Evolutionary conservation across 345 rosid genomes (phyloP).

Genomic region (Punica granatum): DNA sequence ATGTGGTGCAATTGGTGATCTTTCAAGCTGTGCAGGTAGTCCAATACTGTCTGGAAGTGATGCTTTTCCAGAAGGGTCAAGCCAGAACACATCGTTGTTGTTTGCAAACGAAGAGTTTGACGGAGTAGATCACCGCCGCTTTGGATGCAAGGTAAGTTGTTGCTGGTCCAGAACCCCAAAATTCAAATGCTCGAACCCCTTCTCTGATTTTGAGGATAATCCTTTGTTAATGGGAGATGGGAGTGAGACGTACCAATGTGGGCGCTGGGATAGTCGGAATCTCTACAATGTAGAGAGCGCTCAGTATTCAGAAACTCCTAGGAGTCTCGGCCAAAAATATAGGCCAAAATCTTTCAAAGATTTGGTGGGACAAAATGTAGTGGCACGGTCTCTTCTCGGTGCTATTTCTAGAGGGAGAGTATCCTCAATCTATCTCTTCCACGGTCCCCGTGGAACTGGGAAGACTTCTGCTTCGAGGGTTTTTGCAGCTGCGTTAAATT

Average conservation of each 20-base stretch:
- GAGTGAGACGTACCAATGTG: constrained; percentile 18
- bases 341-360: constrained; percentile 73
- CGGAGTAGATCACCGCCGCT: constrained; percentile 22
- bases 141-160: constrained; percentile 64
- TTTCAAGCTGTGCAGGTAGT: constrained; percentile 45
- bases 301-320: constrained; percentile 36
- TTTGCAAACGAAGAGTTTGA: constrained; percentile 46
- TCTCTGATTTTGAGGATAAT: constrained; percentile 57
- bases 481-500: constrained; percentile 89
- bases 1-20: constrained; percentile 39
- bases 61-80: constrained; percentile 30
- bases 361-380: constrained; percentile 79
- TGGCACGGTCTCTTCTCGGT: constrained; percentile 64
- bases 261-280: constrained; percentile 26
- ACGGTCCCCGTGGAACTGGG: constrained; percentile 94
- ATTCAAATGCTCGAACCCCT: constrained; percentile 52
- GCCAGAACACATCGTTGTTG: constrained; percentile 29
- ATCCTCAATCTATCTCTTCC: constrained; percentile 69
- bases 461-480: constrained; percentile 86
- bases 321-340: constrained; percentile 71
- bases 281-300: constrained; percentile 19
- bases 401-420: constrained; percentile 69
- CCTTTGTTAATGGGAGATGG: constrained; percentile 47
- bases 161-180: constrained; percentile 89
- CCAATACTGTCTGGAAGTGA: constrained; percentile 42